Percentiles rank a stretch among this genome's conserved stretches.
phyloP scores from a whole-genome alignment of 2,329 filamentous ascomycete species.

The Aspergillus pseudoglaucus region DNA sequence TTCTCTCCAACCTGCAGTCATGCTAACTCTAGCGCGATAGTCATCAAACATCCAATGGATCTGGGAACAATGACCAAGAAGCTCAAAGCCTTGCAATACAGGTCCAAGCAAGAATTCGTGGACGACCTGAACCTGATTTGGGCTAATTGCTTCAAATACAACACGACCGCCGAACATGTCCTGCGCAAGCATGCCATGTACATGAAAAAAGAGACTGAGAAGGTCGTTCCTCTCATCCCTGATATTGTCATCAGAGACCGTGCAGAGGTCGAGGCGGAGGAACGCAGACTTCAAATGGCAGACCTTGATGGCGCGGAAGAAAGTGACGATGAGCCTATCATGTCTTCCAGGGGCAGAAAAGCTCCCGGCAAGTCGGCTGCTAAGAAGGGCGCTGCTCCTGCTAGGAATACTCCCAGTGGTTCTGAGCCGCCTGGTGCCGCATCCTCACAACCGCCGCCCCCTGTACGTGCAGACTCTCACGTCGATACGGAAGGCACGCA shows the following conservation, averaged over 20 bases:
- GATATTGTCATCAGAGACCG: slow-evolving; percentile 85
- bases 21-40: slow-evolving; percentile 36
- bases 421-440: slow-evolving; percentile 65
- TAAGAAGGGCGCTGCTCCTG: slow-evolving; percentile 56
- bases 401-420: slow-evolving; percentile 67
- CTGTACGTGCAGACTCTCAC: slow-evolving; percentile 65
- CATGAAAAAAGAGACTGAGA: slow-evolving; percentile 97
- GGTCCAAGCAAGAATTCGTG: slow-evolving; percentile 91
- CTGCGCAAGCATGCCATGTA: slow-evolving; percentile 87
- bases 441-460: slow-evolving; percentile 44
- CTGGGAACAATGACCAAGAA: slow-evolving; percentile 98
- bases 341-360: slow-evolving; percentile 90
- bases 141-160: slow-evolving; percentile 95
- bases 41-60: slow-evolving; percentile 97
- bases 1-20: neutral
- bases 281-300: slow-evolving; percentile 71
- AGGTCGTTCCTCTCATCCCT: slow-evolving; percentile 88
- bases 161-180: slow-evolving; percentile 79
- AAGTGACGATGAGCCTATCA: slow-evolving; percentile 95
- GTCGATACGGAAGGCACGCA: slow-evolving; percentile 63
- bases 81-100: slow-evolving; percentile 71
- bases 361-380: slow-evolving; percentile 69
- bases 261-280: slow-evolving; percentile 85
- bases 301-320: slow-evolving; percentile 81
- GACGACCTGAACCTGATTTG: slow-evolving; percentile 90